Base-by-base conservation (phyloP, 306 rosid species). In the Cyamopsis tetragonoloba region DNA sequence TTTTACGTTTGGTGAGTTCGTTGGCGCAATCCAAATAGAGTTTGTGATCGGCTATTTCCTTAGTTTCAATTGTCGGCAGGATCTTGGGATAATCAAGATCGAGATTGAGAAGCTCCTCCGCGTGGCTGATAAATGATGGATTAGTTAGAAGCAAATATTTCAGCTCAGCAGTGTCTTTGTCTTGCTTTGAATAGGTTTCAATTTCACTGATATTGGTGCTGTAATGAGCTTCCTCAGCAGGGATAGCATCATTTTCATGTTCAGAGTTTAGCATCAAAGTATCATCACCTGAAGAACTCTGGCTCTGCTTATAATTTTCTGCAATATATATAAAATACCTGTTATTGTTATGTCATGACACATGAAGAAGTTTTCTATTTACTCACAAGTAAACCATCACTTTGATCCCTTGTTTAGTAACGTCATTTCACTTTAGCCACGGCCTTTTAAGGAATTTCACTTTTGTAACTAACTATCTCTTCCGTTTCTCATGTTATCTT, bases 1-100 rank as follows among this genome's bases (percentile, higher is more conserved):
- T 68, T 81, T 66, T 85, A 12, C 80, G 70, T 77, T 80, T 81
- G 0, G 81, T 23, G 49, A 95, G 78, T 78, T 90, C 97, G 6
- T 73, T 77, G 32, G 97, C 99, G 47, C 90, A 88, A 47, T 90
- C 96, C 54, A 83, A 51, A 48, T 50, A 70, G 57, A 81, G 89
- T 54, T 54, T 80, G 30, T 20, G 32, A 53, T 73, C 47, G 73
- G 63, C 64, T 62, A 63, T 53, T 39, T 23, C 80, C 13, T 66
- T 47, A 4, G 55, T 39, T 67, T 66, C 61, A 70, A 68, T 64
- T 46, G 72, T 50, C 46, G 49, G 85, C 43, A 70, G 59, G 67
- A 71, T 68, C 77, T 46, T 69, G 59, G 79, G 41, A 79, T 27
- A 62, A 32, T 80, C 82, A 11, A 56, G 37, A 15, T 77, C 78